phyloP scores from a whole-genome alignment of 169 alveolate species.

The Babesia bovis region DNA sequence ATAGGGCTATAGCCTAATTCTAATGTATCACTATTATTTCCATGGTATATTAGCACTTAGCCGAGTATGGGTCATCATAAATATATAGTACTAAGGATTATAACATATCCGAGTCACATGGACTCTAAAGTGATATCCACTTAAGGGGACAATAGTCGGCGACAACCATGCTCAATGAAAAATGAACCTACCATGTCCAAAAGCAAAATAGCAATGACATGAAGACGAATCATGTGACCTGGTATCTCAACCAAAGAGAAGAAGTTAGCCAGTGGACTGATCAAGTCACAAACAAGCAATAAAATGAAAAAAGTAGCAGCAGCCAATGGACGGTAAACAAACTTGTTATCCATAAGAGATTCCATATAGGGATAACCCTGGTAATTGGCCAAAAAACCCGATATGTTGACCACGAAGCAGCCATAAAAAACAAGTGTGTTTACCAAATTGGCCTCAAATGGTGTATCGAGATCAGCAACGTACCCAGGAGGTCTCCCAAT shows the following conservation, averaged over 20 bases:
- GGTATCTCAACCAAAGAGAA: constrained; percentile 69
- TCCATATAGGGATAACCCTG: constrained; percentile 86
- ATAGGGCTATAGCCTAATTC: no score
- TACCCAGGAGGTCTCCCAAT: constrained; percentile 52
- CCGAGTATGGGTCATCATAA: no score
- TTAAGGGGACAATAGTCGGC: constrained; percentile 1
- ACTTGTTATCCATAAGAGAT: constrained; percentile 75
- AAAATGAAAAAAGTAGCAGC: constrained; percentile 34
- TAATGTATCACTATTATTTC: no score
- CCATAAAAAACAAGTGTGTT: constrained; percentile 84
- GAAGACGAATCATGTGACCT: constrained; percentile 15
- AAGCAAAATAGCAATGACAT: constrained; percentile 21
- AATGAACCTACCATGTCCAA: constrained; percentile 27
- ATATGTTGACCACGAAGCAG: constrained; percentile 76
- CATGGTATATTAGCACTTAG: no score
- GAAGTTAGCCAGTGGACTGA: constrained; percentile 46
- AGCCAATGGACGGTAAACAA: constrained; percentile 44
- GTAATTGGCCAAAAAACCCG: constrained; percentile 84
- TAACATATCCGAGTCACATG: no score
- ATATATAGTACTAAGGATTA: no score
- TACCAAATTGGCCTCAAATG: constrained; percentile 83
- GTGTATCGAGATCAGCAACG: constrained; percentile 79
- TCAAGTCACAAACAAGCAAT: constrained; percentile 58
- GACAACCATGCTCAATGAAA: constrained; percentile 26
- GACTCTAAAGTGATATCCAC: no score